phyloP scores from a whole-genome alignment of 306 rosid genomes.

The Rosa multiflora region DNA sequence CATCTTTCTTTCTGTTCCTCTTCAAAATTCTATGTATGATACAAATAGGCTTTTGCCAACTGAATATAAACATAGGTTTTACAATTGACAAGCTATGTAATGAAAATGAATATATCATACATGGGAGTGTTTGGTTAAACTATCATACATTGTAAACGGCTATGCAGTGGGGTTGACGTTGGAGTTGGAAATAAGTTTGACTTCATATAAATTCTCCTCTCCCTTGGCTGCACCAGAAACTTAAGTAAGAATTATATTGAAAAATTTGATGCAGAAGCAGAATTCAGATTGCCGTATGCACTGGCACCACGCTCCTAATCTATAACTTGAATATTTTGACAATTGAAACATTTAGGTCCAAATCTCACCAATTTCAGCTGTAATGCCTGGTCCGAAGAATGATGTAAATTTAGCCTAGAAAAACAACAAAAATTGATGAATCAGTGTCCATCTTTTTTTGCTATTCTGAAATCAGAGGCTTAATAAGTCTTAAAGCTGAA shows the following conservation, averaged over 20 bases:
- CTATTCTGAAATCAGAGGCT: background rate
- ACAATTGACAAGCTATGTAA: slow-evolving; percentile 39
- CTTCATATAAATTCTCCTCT: slow-evolving; percentile 68
- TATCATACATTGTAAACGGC: slow-evolving; percentile 21
- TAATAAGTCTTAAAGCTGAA: background rate
- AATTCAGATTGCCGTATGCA: background rate
- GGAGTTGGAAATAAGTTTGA: slow-evolving; percentile 76
- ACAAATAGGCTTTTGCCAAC: slow-evolving; percentile 23
- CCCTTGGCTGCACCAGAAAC: slow-evolving; percentile 59
- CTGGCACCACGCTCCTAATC: background rate
- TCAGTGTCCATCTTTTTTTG: slow-evolving; percentile 17
- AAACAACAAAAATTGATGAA: slow-evolving; percentile 12
- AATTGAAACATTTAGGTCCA: background rate
- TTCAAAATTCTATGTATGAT: slow-evolving; percentile 37
- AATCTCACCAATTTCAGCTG: slow-evolving; percentile 90
- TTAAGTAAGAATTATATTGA: slow-evolving; percentile 6
- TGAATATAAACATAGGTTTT: slow-evolving; percentile 35
- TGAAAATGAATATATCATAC: slow-evolving; percentile 30
- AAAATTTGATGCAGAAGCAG: background rate
- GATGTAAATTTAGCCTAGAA: slow-evolving; percentile 82
- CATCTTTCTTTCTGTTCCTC: slow-evolving; percentile 2
- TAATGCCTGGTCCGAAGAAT: slow-evolving; percentile 91
- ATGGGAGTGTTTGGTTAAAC: slow-evolving; percentile 29
- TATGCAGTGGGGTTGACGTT: slow-evolving; percentile 42
- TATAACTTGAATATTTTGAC: background rate